Evolutionary conservation across 208 protist genomes (phyloP).

Genomic region (Trypanosoma vivax): DNA sequence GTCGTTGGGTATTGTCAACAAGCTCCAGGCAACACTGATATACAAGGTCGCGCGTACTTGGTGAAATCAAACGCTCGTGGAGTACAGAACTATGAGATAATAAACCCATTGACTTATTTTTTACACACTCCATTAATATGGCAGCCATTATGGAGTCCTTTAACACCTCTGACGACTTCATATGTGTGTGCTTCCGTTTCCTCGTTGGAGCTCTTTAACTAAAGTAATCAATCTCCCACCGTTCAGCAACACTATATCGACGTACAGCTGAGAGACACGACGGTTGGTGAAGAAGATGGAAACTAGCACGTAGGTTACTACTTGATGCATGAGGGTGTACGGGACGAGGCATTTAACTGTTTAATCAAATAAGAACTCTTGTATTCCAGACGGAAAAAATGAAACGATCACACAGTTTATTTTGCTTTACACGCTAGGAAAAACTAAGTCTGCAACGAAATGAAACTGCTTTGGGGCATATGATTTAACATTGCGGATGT

Average conservation of each 20-base stretch:
- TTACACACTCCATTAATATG: conserved; percentile 23
- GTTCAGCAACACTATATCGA: not conserved
- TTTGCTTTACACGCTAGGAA: conserved; percentile 10
- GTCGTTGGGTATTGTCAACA: conserved; percentile 49
- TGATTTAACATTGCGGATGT: conserved; percentile 83
- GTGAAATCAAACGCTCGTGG: conserved; percentile 32
- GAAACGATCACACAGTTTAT: not conserved
- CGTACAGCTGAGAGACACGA: too few relatives aligned
- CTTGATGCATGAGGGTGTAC: too few relatives aligned
- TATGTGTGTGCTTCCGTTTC: not conserved
- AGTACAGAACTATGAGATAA: conserved; percentile 12
- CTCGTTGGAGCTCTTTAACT: not conserved
- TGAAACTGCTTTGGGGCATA: conserved; percentile 84
- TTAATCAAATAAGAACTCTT: too few relatives aligned
- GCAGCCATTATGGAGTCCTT: conserved; percentile 23
- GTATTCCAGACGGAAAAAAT: too few relatives aligned
- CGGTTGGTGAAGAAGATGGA: too few relatives aligned
- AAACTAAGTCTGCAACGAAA: conserved; percentile 72
- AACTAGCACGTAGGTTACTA: too few relatives aligned
- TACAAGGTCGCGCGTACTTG: conserved; percentile 45
- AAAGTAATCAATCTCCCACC: not conserved
- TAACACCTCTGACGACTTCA: conserved; percentile 22
- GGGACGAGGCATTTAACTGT: too few relatives aligned
- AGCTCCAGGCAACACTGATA: conserved; percentile 68
- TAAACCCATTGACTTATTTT: conserved; percentile 15